Percentiles rank a stretch among this genome's conserved stretches.
Evolutionary conservation across 257 asterid genomes (phyloP).

Genomic region (Primulina eburnea): DNA sequence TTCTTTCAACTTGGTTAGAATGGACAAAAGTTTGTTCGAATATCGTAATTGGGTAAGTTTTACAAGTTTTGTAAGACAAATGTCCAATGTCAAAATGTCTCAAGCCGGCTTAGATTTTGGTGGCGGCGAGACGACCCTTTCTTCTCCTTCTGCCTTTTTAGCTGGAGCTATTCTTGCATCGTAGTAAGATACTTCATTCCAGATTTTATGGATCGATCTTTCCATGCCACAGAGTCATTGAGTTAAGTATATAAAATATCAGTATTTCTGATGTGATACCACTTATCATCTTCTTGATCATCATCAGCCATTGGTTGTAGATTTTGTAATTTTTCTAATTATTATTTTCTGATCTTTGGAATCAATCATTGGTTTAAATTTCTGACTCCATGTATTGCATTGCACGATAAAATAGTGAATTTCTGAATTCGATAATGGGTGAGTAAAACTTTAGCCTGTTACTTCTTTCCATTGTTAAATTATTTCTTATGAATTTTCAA

Average conservation of each 20-base stretch:
- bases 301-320: neutral
- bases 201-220: neutral
- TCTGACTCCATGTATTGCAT: neutral
- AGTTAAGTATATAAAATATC: neutral
- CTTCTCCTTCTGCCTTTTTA: constrained; percentile 36
- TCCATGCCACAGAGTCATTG: constrained; percentile 8
- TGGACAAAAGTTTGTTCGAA: constrained; percentile 62
- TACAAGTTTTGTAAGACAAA: constrained; percentile 62
- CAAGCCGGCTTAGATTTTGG: constrained; percentile 29
- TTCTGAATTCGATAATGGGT: neutral
- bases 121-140: constrained; percentile 38
- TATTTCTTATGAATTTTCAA: too few relatives aligned
- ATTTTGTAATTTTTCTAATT: neutral
- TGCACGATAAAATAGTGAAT: too few relatives aligned
- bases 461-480: too few relatives aligned
- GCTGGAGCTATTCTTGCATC: constrained; percentile 46
- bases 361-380: neutral
- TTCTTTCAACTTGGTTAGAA: constrained; percentile 69
- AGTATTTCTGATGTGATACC: neutral
- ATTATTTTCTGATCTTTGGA: neutral
- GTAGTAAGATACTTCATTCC: constrained; percentile 30
- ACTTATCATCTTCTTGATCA: neutral
- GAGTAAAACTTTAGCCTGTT: too few relatives aligned
- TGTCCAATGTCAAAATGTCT: constrained; percentile 33
- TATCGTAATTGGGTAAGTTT: constrained; percentile 51